Percentiles rank a stretch among this genome's conserved stretches.
Conservation (phyloP, 306 rosid species). For the Sindora glabra region DNA sequence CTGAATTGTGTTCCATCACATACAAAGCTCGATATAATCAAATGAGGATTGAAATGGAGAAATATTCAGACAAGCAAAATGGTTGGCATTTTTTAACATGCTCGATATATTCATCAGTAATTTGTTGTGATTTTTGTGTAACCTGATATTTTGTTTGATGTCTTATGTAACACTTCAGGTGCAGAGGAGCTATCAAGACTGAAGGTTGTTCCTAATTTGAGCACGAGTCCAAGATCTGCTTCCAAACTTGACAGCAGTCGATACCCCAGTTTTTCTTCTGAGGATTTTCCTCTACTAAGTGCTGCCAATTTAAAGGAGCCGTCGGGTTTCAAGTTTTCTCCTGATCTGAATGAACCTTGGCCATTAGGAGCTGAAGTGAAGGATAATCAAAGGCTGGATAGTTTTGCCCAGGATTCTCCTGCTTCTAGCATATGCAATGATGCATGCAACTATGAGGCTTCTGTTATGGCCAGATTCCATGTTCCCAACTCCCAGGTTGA, state of each 20-base stretch:
- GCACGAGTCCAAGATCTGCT: conserved; percentile 21
- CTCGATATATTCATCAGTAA: neutral
- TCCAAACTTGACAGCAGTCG: conserved; percentile 27
- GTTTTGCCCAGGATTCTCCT: conserved; percentile 13
- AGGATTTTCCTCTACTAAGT: conserved; percentile 12
- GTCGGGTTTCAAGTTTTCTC: conserved; percentile 25
- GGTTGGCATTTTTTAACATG: conserved; percentile 31
- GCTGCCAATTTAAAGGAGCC: conserved; percentile 11
- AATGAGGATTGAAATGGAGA: conserved; percentile 69
- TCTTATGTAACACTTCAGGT: conserved; percentile 23
- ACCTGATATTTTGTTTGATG: conserved; percentile 19
- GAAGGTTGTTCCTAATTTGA: conserved; percentile 20
- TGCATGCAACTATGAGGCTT: conserved; percentile 26
- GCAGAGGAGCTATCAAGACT: conserved; percentile 25
- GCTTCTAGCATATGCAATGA: conserved; percentile 15
- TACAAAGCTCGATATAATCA: conserved; percentile 68
- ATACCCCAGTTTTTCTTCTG: conserved; percentile 17
- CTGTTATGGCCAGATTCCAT: conserved; percentile 50
- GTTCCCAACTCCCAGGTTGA: conserved; percentile 45
- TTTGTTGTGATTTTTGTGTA: neutral
- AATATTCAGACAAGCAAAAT: conserved; percentile 24
- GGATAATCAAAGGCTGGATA: conserved; percentile 11
- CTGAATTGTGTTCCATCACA: conserved; percentile 60
- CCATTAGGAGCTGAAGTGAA: conserved; percentile 13
- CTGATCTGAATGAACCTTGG: conserved; percentile 22